Conservation (phyloP, 2,329 filamentous ascomycete species). For the Alternaria hordeiaustralica region DNA sequence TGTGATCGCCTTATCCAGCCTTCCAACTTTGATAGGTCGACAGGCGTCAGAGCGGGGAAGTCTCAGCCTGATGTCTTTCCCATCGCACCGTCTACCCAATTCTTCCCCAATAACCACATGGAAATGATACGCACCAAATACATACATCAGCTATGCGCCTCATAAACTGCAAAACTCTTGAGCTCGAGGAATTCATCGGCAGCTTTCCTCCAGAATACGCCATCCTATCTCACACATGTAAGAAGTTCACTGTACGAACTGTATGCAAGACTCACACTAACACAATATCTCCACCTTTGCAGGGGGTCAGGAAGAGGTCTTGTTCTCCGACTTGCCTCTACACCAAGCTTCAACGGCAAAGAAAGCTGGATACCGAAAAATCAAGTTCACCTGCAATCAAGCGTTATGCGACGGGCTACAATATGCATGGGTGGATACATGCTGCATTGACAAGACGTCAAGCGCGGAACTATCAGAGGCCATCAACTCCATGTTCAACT, state of each 20-base stretch:
- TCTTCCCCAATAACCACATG: background rate
- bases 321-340: background rate
- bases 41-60: background rate
- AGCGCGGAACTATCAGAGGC: background rate
- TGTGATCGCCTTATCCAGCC: background rate
- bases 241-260: no score
- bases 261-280: no score
- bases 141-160: background rate
- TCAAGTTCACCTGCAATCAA: background rate
- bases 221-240: background rate
- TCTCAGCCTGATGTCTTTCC: background rate
- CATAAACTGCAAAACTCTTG: background rate
- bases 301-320: background rate
- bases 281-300: no score
- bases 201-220: background rate
- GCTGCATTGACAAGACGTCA: background rate
- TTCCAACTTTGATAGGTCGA: no score
- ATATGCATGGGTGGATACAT: background rate
- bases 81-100: background rate
- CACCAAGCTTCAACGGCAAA: rapidly evolving
- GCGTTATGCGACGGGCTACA: rapidly evolving
- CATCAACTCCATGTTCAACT: background rate
- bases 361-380: background rate
- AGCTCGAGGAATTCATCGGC: background rate
- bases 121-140: background rate